Conservation (phyloP, 2,329 filamentous ascomycete species). For the Teratosphaeria gauchensis region DNA sequence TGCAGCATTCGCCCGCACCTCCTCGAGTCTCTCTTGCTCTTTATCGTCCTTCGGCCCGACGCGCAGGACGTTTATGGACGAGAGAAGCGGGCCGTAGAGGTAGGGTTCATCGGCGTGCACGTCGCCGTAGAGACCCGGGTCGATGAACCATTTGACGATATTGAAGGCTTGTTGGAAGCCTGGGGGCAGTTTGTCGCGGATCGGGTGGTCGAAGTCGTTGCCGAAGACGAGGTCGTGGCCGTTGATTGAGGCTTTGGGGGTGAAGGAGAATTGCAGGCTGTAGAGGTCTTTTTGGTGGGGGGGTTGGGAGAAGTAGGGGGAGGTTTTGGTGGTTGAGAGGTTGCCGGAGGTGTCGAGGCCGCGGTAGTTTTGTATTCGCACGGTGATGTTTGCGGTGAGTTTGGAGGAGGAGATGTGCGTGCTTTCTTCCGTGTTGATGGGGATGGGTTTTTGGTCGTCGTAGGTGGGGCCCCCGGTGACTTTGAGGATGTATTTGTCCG, state of each 20-base stretch:
- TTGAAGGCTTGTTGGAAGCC: slow-evolving; percentile 78
- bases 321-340: slow-evolving; percentile 37
- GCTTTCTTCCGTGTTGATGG: slow-evolving; percentile 61
- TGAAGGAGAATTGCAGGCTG: slow-evolving; percentile 70
- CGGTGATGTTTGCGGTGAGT: slow-evolving; percentile 58
- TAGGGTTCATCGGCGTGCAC: slow-evolving; percentile 79
- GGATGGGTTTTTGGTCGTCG: slow-evolving; percentile 61
- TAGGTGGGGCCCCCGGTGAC: slow-evolving; percentile 76
- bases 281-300: slow-evolving; percentile 71
- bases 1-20: slow-evolving; percentile 45
- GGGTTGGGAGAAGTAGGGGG: slow-evolving; percentile 65
- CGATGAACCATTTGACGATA: slow-evolving; percentile 82
- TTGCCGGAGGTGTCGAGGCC: slow-evolving; percentile 59
- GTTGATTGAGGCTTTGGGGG: slow-evolving; percentile 56
- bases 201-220: slow-evolving; percentile 89
- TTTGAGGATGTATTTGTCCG: slow-evolving; percentile 66
- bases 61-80: slow-evolving; percentile 67
- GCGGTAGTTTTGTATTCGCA: slow-evolving; percentile 60
- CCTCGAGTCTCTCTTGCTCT: slow-evolving; percentile 22
- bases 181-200: slow-evolving; percentile 74
- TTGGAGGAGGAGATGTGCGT: slow-evolving; percentile 54
- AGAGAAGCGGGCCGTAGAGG: slow-evolving; percentile 72
- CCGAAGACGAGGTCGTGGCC: slow-evolving; percentile 77
- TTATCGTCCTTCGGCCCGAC: slow-evolving; percentile 45
- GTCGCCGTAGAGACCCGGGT: slow-evolving; percentile 84